Evolutionary conservation across 306 rosid genomes (phyloP).

Genomic region (Citrullus colocynthis): DNA sequence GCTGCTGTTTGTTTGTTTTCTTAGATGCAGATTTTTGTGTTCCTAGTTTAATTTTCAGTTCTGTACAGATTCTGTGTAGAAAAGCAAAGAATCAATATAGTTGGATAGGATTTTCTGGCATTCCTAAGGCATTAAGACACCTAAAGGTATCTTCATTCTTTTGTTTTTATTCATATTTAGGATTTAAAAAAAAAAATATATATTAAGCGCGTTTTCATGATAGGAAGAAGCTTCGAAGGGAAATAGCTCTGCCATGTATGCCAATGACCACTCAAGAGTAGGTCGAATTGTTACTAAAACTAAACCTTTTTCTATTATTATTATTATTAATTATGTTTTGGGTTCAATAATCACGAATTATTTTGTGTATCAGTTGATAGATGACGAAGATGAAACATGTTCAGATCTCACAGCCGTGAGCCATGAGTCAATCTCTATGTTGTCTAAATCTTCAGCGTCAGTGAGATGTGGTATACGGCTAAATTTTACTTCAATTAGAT

Average conservation of each 20-base stretch:
- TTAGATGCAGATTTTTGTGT: neutral
- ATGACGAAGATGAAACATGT: slow-evolving; percentile 56
- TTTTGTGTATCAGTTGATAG: slow-evolving; percentile 26
- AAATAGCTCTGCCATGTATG: slow-evolving; percentile 20
- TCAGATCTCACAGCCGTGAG: slow-evolving; percentile 51
- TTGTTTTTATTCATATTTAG: neutral
- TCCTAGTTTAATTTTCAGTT: neutral
- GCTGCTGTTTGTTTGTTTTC: neutral
- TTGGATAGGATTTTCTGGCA: slow-evolving; percentile 80
- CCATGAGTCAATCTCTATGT: slow-evolving; percentile 31
- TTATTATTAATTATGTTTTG: too few species aligned
- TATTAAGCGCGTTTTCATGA: neutral
- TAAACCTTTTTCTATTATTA: neutral
- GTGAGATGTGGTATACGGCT: slow-evolving; percentile 27
- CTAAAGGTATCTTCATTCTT: slow-evolving; percentile 38
- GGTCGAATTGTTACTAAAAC: neutral
- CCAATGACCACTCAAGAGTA: slow-evolving; percentile 33
- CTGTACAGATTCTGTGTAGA: slow-evolving; percentile 25
- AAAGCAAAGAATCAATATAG: slow-evolving; percentile 82
- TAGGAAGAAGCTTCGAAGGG: slow-evolving; percentile 62
- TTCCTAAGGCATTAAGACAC: slow-evolving; percentile 41
- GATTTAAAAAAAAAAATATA: too few species aligned
- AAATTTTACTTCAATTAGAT: neutral
- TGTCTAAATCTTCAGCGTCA: slow-evolving; percentile 17
- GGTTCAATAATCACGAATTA: neutral